Percentiles rank a stretch among this genome's conserved stretches.
Conservation (phyloP, 768 basidiomycete genomes). For the Paxillus ammoniavirescens region DNA sequence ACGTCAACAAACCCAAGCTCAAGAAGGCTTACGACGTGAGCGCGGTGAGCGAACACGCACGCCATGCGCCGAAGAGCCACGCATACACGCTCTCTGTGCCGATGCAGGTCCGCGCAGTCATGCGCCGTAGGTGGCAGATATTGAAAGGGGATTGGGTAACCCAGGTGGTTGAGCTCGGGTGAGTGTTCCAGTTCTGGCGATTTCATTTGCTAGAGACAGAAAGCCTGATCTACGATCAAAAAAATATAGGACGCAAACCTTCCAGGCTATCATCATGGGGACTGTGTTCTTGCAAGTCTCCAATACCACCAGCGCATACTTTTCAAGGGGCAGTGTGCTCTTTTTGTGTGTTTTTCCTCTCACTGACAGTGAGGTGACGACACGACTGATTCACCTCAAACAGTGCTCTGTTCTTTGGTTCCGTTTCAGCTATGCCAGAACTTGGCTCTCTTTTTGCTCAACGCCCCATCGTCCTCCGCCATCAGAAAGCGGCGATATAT, state of each 20-base stretch:
- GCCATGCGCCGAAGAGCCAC: constrained; percentile 37
- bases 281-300: constrained; percentile 43
- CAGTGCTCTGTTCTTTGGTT: constrained; percentile 50
- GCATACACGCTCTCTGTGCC: constrained; percentile 46
- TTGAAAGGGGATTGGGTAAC: constrained; percentile 38
- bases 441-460: constrained; percentile 45
- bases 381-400: neutral
- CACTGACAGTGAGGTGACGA: neutral
- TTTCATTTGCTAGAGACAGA: constrained; percentile 3
- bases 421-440: constrained; percentile 52
- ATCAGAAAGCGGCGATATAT: constrained; percentile 45
- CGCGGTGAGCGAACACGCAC: constrained; percentile 51
- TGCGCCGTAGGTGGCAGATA: constrained; percentile 45
- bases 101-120: constrained; percentile 44
- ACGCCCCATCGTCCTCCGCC: constrained; percentile 42
- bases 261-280: constrained; percentile 22
- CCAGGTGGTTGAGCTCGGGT: constrained; percentile 37
- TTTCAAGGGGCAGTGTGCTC: constrained; percentile 72
- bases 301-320: constrained; percentile 31
- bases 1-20: constrained; percentile 45
- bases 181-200: constrained; percentile 15
- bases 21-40: constrained; percentile 45
- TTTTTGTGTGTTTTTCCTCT: constrained; percentile 55
- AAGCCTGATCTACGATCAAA: neutral
- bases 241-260: constrained; percentile 33